Base-by-base conservation (phyloP, 1,284 basidiomycete genomes). In the Cystobasidium slooffiae region DNA sequence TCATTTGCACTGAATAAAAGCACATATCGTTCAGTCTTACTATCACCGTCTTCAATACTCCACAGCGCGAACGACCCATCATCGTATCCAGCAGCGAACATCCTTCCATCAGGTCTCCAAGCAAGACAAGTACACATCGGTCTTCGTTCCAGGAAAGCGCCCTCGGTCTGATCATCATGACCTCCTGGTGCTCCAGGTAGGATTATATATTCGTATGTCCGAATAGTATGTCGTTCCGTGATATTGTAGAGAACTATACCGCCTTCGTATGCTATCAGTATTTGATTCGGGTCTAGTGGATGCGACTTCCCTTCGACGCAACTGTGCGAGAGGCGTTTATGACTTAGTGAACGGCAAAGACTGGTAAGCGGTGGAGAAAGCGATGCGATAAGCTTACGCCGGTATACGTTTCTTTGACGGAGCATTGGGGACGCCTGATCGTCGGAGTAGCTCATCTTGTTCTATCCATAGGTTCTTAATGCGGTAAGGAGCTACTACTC, bases 31-130 rank as follows among this genome's bases (percentile, higher is more conserved):
- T 10, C 39, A 20, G 59, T 7, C 70, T 65, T 37, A 73, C 88
- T 88, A 76, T 91, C 89, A 78, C 91, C 88, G 76, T 96, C 92
- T 56, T 91, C 88, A 5, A 90, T 84, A 0, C 90, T 89, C 91
- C 93, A 96, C 81, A 96, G 93, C 4, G 91, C 88, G 59, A 97
- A 86, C 63, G 88, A 90, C 9, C 94, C 94, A 81, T 97, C 94
- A n/a, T 88, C 86, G 81, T 96, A 88, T 1, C 91, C 91, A 52
- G 88, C 87, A 39, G 85, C 88, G 73, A 91, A 87, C 37, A 81
- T 63, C 7, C 41, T 56, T 68, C 86, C 86, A 74, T 87, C 86
- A 0, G 85, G 85, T 31, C 85, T 53, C 93, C 93, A 84, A 84
- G 86, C 68, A 85, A 96, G 81, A 39, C 88, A 87, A 1, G 91